Conservation (phyloP, 1,284 basidiomycete species). For the Irpex sp. region DNA sequence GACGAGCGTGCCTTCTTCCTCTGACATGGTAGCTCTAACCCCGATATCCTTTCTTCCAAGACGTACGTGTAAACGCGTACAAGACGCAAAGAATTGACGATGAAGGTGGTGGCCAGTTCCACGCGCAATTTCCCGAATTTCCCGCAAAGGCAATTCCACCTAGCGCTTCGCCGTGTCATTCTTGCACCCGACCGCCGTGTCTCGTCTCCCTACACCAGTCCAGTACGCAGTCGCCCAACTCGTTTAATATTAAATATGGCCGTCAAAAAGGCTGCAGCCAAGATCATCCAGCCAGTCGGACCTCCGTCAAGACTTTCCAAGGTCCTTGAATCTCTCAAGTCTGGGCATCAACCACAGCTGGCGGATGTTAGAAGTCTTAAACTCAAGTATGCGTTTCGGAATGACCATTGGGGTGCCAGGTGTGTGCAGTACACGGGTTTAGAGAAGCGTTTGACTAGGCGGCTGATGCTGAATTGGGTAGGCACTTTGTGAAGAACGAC, state of each 20-base stretch:
- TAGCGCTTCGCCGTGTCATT: neutral
- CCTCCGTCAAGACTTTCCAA: conserved; percentile 52
- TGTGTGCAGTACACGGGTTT: conserved; percentile 17
- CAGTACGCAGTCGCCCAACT: neutral
- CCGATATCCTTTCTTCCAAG: too few species aligned
- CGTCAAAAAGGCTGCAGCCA: neutral
- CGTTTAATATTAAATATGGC: conserved; percentile 1
- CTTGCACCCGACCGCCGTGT: neutral
- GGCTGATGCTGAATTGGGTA: conserved; percentile 19
- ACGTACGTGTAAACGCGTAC: neutral
- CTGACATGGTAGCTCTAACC: conserved; percentile 17
- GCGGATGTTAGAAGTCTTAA: conserved; percentile 45
- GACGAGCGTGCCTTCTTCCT: conserved; percentile 45
- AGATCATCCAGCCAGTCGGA: conserved; percentile 32
- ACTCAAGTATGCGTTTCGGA: conserved; percentile 52
- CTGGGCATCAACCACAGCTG: conserved; percentile 51
- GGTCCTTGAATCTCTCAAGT: conserved; percentile 46
- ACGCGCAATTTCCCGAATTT: too few species aligned
- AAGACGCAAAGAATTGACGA: neutral
- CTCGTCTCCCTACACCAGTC: neutral
- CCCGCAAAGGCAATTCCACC: too few species aligned
- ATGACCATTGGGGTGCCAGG: conserved; percentile 73
- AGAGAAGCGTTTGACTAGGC: neutral
- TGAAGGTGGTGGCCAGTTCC: too few species aligned
- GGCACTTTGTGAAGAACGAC: conserved; percentile 72